phyloP scores from a whole-genome alignment of 2,329 filamentous ascomycete species.

The Aspergillus phoenicis region DNA sequence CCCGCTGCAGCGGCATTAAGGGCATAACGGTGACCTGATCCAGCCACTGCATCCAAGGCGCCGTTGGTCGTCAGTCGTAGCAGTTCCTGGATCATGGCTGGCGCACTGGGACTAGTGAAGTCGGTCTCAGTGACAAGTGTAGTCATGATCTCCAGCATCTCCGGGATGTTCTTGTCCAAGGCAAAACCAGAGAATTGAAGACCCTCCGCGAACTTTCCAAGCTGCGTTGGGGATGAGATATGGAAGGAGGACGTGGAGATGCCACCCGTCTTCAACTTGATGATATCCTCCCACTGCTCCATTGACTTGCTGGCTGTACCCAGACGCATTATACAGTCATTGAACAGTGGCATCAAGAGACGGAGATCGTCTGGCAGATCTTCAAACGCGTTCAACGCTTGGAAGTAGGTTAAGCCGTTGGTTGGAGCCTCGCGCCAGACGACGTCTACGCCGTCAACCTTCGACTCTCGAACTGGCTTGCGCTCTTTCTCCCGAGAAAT shows the following conservation, averaged over 20 bases:
- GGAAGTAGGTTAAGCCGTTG: slow-evolving; percentile 95
- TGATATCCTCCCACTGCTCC: slow-evolving; percentile 92
- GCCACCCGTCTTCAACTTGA: slow-evolving; percentile 94
- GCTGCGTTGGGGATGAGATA: slow-evolving; percentile 74
- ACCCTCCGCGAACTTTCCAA: slow-evolving; percentile 74
- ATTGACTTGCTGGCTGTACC: slow-evolving; percentile 86
- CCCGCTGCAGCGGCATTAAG: slow-evolving; percentile 80
- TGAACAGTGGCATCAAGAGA: slow-evolving; percentile 83
- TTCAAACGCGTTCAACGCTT: slow-evolving; percentile 78
- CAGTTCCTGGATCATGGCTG: slow-evolving; percentile 80
- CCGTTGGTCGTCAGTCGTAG: slow-evolving; percentile 85
- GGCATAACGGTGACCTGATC: slow-evolving; percentile 84
- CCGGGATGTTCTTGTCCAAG: slow-evolving; percentile 83
- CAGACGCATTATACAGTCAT: slow-evolving; percentile 87
- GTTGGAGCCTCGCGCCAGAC: slow-evolving; percentile 93
- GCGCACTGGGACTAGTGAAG: slow-evolving; percentile 80
- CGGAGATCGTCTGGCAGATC: slow-evolving; percentile 82
- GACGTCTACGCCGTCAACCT: slow-evolving; percentile 66
- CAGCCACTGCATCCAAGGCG: slow-evolving; percentile 87
- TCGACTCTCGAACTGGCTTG: slow-evolving; percentile 64
- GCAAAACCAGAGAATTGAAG: slow-evolving; percentile 83
- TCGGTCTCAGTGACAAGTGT: slow-evolving; percentile 83
- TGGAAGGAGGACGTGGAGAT: slow-evolving; percentile 82
- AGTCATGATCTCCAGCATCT: slow-evolving; percentile 84
- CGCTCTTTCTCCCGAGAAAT: slow-evolving; percentile 79